Percentiles rank a stretch among this genome's conserved stretches.
phyloP scores from a whole-genome alignment of 768 basidiomycete species.

The Lyophyllum atratum region DNA sequence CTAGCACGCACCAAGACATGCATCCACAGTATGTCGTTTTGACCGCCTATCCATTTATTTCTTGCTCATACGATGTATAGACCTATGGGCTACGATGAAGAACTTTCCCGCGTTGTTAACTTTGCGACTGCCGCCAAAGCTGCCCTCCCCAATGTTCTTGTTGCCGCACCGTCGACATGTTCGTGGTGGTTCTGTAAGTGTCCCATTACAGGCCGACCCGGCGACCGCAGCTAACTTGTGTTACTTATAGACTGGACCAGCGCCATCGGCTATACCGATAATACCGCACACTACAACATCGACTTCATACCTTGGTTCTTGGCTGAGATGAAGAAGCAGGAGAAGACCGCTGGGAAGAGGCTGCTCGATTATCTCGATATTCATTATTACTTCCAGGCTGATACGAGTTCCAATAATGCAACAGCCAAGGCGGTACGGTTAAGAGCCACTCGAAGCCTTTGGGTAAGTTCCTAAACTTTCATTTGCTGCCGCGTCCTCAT shows the following conservation, averaged over 20 bases:
- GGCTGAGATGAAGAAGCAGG: slow-evolving; percentile 43
- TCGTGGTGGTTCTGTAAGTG: slow-evolving; percentile 48
- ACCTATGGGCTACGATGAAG: slow-evolving; percentile 52
- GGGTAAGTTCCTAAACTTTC: slow-evolving; percentile 34
- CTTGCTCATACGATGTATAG: slow-evolving; percentile 21
- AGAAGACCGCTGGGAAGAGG: slow-evolving; percentile 36
- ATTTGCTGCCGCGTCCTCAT: neutral
- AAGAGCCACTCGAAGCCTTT: slow-evolving; percentile 51
- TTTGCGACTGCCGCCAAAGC: slow-evolving; percentile 44
- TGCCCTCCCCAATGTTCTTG: slow-evolving; percentile 42
- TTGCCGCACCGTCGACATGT: slow-evolving; percentile 50
- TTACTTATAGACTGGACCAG: slow-evolving; percentile 51
- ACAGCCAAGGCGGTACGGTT: slow-evolving; percentile 52
- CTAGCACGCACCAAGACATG: slow-evolving; percentile 58
- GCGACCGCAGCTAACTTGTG: neutral
- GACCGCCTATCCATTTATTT: neutral
- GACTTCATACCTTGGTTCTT: slow-evolving; percentile 63
- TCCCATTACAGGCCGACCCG: neutral
- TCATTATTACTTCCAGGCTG: slow-evolving; percentile 56
- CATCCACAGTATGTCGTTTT: slow-evolving; percentile 41
- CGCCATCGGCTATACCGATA: slow-evolving; percentile 46
- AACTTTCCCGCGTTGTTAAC: slow-evolving; percentile 44
- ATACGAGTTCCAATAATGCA: slow-evolving; percentile 54
- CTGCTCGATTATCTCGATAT: slow-evolving; percentile 58
- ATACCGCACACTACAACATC: slow-evolving; percentile 49